Conservation (phyloP, 306 rosid genomes). For the Cicer yamashitae region DNA sequence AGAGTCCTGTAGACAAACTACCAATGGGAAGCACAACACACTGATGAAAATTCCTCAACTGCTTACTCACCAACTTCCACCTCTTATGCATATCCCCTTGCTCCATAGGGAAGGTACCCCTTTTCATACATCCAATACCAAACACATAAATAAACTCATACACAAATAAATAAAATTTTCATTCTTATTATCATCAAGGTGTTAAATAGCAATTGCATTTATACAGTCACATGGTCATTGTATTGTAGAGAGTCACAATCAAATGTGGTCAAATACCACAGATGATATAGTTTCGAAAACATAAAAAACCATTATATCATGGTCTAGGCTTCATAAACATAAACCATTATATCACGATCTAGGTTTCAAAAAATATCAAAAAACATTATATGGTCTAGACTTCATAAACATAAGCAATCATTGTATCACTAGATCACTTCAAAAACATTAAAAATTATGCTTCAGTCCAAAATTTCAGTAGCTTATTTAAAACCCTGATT, state of each 20-base stretch:
- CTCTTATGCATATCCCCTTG: slow-evolving; percentile 80
- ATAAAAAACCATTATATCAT: neutral
- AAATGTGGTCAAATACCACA: no score
- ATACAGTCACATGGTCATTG: no score
- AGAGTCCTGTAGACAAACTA: slow-evolving; percentile 84
- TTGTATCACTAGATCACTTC: neutral
- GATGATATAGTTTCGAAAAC: no score
- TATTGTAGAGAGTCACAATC: no score
- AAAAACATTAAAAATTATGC: no score
- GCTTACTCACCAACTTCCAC: slow-evolving; percentile 86
- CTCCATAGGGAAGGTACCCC: slow-evolving; percentile 88
- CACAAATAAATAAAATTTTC: neutral
- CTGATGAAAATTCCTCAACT: slow-evolving; percentile 75
- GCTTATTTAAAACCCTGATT: neutral
- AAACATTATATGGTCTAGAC: neutral
- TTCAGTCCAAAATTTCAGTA: neutral
- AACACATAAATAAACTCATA: neutral
- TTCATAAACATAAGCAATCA: neutral
- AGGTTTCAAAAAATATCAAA: neutral
- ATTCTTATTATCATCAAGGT: slow-evolving; percentile 52
- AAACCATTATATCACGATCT: neutral
- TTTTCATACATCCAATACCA: slow-evolving; percentile 46
- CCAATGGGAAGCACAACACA: slow-evolving; percentile 94
- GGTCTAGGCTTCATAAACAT: neutral
- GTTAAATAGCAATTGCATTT: neutral